Evolutionary conservation across 768 basidiomycete genomes (phyloP), one percentile per base, ranked within the genome.

Genomic region (Atractiella rhizophila): DNA sequence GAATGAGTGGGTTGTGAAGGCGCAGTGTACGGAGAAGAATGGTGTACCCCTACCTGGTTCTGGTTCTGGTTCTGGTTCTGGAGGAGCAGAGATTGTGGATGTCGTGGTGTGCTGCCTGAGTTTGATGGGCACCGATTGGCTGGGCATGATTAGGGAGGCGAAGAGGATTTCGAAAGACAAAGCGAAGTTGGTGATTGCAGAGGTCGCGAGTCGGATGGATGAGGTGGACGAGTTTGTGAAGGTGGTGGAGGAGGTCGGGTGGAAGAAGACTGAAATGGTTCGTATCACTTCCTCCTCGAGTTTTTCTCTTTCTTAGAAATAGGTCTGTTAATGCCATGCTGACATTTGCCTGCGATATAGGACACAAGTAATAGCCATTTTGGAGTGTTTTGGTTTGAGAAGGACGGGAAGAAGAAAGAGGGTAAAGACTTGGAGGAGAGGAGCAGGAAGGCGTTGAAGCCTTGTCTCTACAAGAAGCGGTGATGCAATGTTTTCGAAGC

Each of bases 71-170:
- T 62, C 62, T 20, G 53, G 46, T 15, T 62, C 58, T 5, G 50
- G 49, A 38, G 36, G 71, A 38, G 81, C 71, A 1, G 74, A 80
- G 48, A 58, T 96, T 3, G 80, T 83, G 2, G 86, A 98, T 55
- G 73, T 82, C 5, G 83, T 72, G 6, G 74, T 96, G 19, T 96
- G 83, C 56, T 80, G 86, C 19, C 66, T 98, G 48, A 94, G 86
- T 54, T 64, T 98, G 47, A 98, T 98, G 91, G 78, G 80, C 25
- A 77, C 73, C 13, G 94, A 98, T 55, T 98, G 91, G 91, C 68
- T 79, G n/a, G 66, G 66, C 33, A 81, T 81, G 51, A 67, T 96
- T 21, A 66, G 76, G 21, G 86, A 98, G 57, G 76, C 79, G 7
- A 79, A 80, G 71, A 66, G 91, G 49, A 69, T 96, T 29, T 63